These are phyloP conservation scores for Metschnikowia vanudenii DNA, from an alignment of 805 yeast genomes.

Conservation along the genomic window DNA sequence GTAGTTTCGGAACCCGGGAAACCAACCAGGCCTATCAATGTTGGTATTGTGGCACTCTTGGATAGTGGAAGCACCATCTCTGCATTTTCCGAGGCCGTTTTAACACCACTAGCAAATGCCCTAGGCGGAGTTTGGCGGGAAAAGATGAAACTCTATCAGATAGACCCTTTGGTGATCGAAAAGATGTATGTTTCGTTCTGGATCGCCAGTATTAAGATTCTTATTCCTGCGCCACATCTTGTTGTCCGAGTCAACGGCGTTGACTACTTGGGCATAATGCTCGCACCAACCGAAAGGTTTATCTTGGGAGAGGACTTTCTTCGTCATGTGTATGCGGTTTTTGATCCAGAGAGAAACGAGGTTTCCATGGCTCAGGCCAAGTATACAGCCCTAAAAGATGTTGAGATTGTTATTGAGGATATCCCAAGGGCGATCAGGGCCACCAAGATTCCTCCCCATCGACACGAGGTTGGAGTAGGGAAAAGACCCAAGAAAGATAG, in stretches of 20 bases:
- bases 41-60: constrained; percentile 20
- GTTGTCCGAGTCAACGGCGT: neutral
- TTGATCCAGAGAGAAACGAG: constrained; percentile 55
- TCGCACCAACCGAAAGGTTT: neutral
- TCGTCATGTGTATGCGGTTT: constrained; percentile 63
- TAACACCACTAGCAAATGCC: constrained; percentile 16
- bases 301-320: constrained; percentile 58
- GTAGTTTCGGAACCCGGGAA: neutral
- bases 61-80: constrained; percentile 56
- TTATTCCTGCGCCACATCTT: neutral
- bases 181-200: neutral
- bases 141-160: neutral
- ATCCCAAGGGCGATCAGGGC: constrained; percentile 51
- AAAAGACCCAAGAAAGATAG: no score
- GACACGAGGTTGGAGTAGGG: neutral
- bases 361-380: constrained; percentile 52
- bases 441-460: neutral
- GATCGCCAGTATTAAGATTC: constrained; percentile 3
- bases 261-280: constrained; percentile 27
- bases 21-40: neutral
- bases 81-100: constrained; percentile 41
- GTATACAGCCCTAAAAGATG: constrained; percentile 29
- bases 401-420: constrained; percentile 43
- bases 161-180: neutral
- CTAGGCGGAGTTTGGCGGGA: constrained; percentile 5